phyloP scores from a whole-genome alignment of 345 rosid species.

The Acer negundo region DNA sequence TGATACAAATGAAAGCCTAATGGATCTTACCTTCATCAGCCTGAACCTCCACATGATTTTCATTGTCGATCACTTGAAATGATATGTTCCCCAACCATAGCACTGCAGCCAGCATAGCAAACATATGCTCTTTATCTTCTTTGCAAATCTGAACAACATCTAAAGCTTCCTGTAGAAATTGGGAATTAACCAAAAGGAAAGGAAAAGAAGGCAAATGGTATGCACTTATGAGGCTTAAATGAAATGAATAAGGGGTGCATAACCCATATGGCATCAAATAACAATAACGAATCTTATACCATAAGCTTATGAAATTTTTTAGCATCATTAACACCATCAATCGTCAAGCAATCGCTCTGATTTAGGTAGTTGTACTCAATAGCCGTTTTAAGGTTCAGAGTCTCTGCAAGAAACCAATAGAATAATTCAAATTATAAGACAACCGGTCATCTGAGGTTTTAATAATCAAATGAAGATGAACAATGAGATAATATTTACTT shows the following conservation, averaged over 20 bases:
- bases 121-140: constrained; percentile 75
- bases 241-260: constrained; percentile 13
- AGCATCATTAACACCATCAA: constrained; percentile 80
- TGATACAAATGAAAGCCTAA: constrained; percentile 14
- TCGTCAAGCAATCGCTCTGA: constrained; percentile 79
- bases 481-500: no score
- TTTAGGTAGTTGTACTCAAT: constrained; percentile 79
- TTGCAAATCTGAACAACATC: constrained; percentile 65
- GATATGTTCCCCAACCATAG: constrained; percentile 91
- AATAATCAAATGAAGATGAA: no score
- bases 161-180: constrained; percentile 66
- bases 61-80: constrained; percentile 68
- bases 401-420: constrained; percentile 52
- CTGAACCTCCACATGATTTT: constrained; percentile 83
- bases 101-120: constrained; percentile 84
- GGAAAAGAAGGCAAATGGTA: constrained; percentile 2
- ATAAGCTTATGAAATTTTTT: constrained; percentile 59
- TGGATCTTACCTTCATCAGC: constrained; percentile 70
- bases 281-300: constrained; percentile 44
- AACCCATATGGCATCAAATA: not conserved
- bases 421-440: not conserved
- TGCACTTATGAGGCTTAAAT: constrained; percentile 6
- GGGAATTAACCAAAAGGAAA: constrained; percentile 20
- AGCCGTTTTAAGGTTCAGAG: constrained; percentile 74
- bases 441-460: not conserved